Conservation (phyloP, 257 asterid genomes). For the Salvia hispanica region DNA sequence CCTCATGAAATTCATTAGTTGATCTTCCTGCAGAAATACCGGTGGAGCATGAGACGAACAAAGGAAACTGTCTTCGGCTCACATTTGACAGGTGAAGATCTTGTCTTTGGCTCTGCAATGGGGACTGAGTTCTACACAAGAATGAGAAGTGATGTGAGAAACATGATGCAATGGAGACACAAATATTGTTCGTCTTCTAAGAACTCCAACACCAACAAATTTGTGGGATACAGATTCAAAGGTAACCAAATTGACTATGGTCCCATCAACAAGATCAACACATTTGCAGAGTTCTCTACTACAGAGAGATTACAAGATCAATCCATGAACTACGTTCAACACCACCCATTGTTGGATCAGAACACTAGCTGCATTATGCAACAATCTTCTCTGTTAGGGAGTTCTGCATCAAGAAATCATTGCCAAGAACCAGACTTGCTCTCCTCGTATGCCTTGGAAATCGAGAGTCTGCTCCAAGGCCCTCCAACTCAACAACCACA, state of each 20-base stretch:
- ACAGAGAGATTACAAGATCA: background rate
- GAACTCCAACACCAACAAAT: constrained; percentile 19
- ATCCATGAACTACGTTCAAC: constrained; percentile 8
- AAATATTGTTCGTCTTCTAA: background rate
- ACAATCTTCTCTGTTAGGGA: constrained; percentile 18
- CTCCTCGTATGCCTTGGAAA: background rate
- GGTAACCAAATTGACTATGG: constrained; percentile 55
- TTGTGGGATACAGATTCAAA: constrained; percentile 55
- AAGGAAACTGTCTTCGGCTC: constrained; percentile 32
- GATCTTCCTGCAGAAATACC: constrained; percentile 58
- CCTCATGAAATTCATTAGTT: constrained; percentile 12
- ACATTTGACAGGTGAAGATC: background rate
- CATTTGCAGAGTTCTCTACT: background rate
- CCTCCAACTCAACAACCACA: background rate
- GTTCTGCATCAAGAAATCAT: constrained; percentile 5
- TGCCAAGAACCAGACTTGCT: constrained; percentile 6
- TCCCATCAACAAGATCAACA: constrained; percentile 11
- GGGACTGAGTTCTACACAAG: background rate
- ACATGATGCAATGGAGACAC: constrained; percentile 35
- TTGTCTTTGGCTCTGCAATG: constrained; percentile 5
- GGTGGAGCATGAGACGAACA: constrained; percentile 43
- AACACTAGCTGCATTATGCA: constrained; percentile 1
- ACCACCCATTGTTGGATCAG: constrained; percentile 5
- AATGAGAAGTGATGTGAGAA: constrained; percentile 27
- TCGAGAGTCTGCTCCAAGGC: background rate